Conservation (phyloP, 2,329 filamentous ascomycete species). For the Lasiodiplodia sp. region DNA sequence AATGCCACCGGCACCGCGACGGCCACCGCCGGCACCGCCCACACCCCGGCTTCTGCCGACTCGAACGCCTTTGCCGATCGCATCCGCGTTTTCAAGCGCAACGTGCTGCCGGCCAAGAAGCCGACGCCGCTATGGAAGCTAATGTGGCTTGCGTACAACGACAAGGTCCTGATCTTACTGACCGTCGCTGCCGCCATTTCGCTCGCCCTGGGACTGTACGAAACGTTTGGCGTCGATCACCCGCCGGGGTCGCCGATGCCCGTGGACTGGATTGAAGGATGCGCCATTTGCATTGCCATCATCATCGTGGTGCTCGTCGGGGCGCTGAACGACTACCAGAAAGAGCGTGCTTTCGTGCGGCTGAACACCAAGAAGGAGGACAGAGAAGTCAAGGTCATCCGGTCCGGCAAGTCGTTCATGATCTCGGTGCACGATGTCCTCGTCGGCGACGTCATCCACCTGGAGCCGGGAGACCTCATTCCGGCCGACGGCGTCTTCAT, state of each 20-base stretch:
- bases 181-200: slow-evolving; percentile 77
- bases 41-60: slow-evolving; percentile 11
- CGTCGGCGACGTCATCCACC: slow-evolving; percentile 73
- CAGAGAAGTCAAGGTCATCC: slow-evolving; percentile 54
- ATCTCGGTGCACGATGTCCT: slow-evolving; percentile 72
- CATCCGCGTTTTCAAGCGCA: slow-evolving; percentile 73
- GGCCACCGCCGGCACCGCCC: slow-evolving; percentile 33
- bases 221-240: slow-evolving; percentile 54
- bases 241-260: slow-evolving; percentile 35
- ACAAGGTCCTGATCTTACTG: slow-evolving; percentile 78
- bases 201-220: slow-evolving; percentile 75
- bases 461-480: slow-evolving; percentile 74
- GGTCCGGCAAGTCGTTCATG: slow-evolving; percentile 69
- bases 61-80: slow-evolving; percentile 63
- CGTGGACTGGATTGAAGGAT: slow-evolving; percentile 47
- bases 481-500: slow-evolving; percentile 76
- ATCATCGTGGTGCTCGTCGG: slow-evolving; percentile 48
- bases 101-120: slow-evolving; percentile 73
- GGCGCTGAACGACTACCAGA: slow-evolving; percentile 47
- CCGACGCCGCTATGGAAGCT: slow-evolving; percentile 73
- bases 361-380: slow-evolving; percentile 48
- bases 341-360: slow-evolving; percentile 45
- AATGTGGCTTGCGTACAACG: slow-evolving; percentile 84
- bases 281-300: slow-evolving; percentile 48
- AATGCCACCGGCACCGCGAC: slow-evolving; percentile 34